phyloP scores from a whole-genome alignment of 306 rosid genomes.

The Pterocarpus santalinus region DNA sequence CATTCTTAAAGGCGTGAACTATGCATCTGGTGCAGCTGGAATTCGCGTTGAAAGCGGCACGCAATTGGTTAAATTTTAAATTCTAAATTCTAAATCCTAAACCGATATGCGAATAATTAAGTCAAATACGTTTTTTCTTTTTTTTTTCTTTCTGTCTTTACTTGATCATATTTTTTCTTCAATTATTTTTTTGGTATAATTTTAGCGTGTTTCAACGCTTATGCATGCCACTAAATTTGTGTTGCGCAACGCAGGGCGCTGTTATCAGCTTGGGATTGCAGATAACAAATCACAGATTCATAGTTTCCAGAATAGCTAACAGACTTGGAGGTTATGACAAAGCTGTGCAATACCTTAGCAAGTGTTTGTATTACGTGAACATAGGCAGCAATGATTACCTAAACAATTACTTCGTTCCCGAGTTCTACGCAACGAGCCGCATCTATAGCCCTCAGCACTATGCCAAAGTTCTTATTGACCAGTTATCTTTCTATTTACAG shows the following conservation, averaged over 20 bases:
- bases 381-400: conserved; percentile 66
- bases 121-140: neutral
- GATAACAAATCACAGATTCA: conserved; percentile 31
- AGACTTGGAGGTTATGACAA: conserved; percentile 3
- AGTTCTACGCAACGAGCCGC: conserved; percentile 34
- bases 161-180: too few relatives aligned
- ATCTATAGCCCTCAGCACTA: conserved; percentile 41
- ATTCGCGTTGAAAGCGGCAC: conserved; percentile 19
- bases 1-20: conserved; percentile 46
- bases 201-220: neutral
- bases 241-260: conserved; percentile 48
- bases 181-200: neutral
- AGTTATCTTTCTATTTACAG: conserved; percentile 34
- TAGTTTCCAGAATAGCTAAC: neutral
- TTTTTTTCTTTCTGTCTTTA: too few relatives aligned
- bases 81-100: too few relatives aligned
- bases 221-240: neutral
- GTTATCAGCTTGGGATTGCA: conserved; percentile 43
- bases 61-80: neutral
- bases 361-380: conserved; percentile 59
- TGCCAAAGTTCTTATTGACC: conserved; percentile 44
- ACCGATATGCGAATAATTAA: too few relatives aligned
- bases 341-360: conserved; percentile 17
- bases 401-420: conserved; percentile 61
- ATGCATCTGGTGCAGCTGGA: conserved; percentile 49